phyloP scores from a whole-genome alignment of 2,329 filamentous ascomycete genomes.

The Talaromyces funiculosus region DNA sequence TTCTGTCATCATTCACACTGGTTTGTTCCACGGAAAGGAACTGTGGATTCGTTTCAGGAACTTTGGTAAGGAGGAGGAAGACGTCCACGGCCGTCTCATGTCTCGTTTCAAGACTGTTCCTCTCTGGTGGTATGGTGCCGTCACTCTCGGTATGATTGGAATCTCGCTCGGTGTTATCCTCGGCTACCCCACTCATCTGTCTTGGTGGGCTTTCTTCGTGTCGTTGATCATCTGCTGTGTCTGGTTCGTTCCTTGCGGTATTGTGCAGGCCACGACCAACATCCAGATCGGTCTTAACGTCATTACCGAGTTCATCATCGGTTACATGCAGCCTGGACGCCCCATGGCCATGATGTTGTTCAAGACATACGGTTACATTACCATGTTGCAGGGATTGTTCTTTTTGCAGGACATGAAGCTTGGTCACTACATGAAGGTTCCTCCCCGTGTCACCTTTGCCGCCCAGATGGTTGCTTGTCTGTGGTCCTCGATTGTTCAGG shows the following conservation, averaged over 20 bases:
- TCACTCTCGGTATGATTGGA: constrained; percentile 48
- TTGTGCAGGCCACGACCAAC: constrained; percentile 66
- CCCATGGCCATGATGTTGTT: constrained; percentile 73
- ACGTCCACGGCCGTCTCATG: constrained; percentile 54
- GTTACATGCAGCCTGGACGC: constrained; percentile 66
- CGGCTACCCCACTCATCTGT: constrained; percentile 60
- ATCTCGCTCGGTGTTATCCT: constrained; percentile 44
- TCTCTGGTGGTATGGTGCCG: constrained; percentile 51
- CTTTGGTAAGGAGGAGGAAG: constrained; percentile 51
- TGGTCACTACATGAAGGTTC: constrained; percentile 60
- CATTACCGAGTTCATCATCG: constrained; percentile 66
- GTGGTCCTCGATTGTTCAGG: constrained; percentile 47
- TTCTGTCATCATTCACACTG: constrained; percentile 62
- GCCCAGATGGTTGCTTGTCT: constrained; percentile 48
- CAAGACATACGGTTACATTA: constrained; percentile 67
- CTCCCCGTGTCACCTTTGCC: constrained; percentile 48
- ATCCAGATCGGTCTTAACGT: constrained; percentile 64
- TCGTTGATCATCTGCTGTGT: constrained; percentile 58
- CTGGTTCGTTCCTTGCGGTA: constrained; percentile 57
- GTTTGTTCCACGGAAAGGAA: constrained; percentile 60
- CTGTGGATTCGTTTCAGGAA: constrained; percentile 60
- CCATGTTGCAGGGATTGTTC: constrained; percentile 60
- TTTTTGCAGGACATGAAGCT: constrained; percentile 63
- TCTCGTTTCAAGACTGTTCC: constrained; percentile 51
- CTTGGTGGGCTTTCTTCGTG: constrained; percentile 68